phyloP scores from a whole-genome alignment of 257 asterid genomes.

The Solanum tarijense region DNA sequence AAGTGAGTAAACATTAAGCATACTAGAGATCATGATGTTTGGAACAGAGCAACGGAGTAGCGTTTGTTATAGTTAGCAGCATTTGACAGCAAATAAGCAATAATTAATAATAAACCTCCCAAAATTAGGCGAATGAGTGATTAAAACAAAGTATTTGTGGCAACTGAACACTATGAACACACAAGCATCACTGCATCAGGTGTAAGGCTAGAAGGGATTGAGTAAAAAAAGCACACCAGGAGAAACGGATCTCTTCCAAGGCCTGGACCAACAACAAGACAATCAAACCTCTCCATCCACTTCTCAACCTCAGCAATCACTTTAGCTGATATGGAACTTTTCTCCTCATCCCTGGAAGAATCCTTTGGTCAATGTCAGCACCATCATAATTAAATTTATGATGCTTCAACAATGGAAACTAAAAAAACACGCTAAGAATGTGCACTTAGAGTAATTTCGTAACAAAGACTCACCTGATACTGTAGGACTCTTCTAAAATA shows the following conservation, averaged over 20 bases:
- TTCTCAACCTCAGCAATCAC: constrained; percentile 76
- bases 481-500: constrained; percentile 83
- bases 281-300: constrained; percentile 98
- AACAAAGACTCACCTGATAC: constrained; percentile 46
- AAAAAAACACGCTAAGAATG: neutral
- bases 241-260: constrained; percentile 95
- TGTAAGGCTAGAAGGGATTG: neutral
- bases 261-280: constrained; percentile 94
- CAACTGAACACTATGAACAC: neutral
- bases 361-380: constrained; percentile 17
- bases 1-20: neutral
- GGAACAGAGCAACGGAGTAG: neutral
- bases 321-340: constrained; percentile 49
- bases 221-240: constrained; percentile 42
- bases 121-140: neutral
- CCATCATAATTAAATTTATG: neutral
- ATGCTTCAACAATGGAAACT: neutral
- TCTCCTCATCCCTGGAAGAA: constrained; percentile 68
- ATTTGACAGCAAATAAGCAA: neutral
- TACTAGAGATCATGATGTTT: neutral
- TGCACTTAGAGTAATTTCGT: neutral
- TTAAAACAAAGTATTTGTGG: neutral
- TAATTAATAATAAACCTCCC: neutral
- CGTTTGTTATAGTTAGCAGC: neutral
- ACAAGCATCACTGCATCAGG: neutral